Evolutionary conservation across 2,329 filamentous ascomycete species (phyloP).

Genomic region (Sordariomycetes sp.): DNA sequence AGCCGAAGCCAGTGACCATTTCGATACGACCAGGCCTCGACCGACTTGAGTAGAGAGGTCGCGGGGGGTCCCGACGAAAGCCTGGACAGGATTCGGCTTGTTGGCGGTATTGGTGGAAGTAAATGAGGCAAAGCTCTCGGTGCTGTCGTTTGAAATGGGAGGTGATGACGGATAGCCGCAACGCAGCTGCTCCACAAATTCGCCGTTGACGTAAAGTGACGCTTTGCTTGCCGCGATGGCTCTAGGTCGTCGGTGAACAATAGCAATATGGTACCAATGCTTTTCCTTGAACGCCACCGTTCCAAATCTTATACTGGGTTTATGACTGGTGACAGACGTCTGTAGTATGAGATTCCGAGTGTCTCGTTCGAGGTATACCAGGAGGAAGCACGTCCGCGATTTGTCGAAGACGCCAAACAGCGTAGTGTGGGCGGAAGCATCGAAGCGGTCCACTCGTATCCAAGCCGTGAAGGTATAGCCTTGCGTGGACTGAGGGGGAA

Average conservation of each 20-base stretch:
- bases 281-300: slow-evolving; percentile 61
- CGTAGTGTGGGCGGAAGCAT: slow-evolving; percentile 76
- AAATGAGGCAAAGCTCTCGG: slow-evolving; percentile 59
- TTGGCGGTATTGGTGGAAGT: slow-evolving; percentile 31
- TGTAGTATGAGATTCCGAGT: slow-evolving; percentile 91
- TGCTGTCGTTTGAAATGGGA: slow-evolving; percentile 45
- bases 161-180: slow-evolving; percentile 76
- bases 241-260: slow-evolving; percentile 72
- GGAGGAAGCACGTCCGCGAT: slow-evolving; percentile 82
- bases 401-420: slow-evolving; percentile 91
- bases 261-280: slow-evolving; percentile 84
- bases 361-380: slow-evolving; percentile 88
- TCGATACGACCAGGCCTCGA: slow-evolving; percentile 58
- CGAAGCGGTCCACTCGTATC: slow-evolving; percentile 80
- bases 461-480: slow-evolving; percentile 88
- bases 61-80: slow-evolving; percentile 84
- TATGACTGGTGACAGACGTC: slow-evolving; percentile 75
- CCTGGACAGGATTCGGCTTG: slow-evolving; percentile 63
- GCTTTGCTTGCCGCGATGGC: slow-evolving; percentile 68
- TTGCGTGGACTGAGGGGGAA: slow-evolving; percentile 65
- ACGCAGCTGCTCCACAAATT: slow-evolving; percentile 85
- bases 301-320: slow-evolving; percentile 90
- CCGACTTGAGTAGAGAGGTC: slow-evolving; percentile 70
- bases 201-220: slow-evolving; percentile 80
- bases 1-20: slow-evolving; percentile 81